phyloP scores from a whole-genome alignment of 208 protist species.

The Willaertia magna region DNA sequence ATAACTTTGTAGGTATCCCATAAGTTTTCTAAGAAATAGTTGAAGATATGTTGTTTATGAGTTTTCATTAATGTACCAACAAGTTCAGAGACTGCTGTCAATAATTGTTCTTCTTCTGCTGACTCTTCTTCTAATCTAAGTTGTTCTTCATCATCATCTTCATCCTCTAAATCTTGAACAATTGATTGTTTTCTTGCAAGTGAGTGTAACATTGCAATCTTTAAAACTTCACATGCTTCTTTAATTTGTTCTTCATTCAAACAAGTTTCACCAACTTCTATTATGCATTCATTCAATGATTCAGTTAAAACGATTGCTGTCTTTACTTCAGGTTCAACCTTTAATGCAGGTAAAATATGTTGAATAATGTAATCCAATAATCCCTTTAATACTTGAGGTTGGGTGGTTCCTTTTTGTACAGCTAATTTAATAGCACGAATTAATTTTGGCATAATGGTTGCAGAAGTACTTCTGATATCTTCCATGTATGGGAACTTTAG shows the following conservation, averaged over 20 bases:
- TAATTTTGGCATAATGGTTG: conserved; percentile 9
- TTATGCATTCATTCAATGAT: background rate
- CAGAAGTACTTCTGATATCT: conserved; percentile 22
- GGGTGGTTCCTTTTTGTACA: background rate
- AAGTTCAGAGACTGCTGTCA: background rate
- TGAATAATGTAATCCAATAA: background rate
- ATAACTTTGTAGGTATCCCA: background rate
- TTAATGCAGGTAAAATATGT: background rate
- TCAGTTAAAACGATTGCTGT: background rate
- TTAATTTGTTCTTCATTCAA: background rate
- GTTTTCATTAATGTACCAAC: background rate
- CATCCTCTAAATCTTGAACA: background rate
- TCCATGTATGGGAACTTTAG: conserved; percentile 54
- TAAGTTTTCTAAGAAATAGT: background rate
- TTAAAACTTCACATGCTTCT: background rate
- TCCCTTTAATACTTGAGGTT: background rate
- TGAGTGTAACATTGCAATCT: background rate
- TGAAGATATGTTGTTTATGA: background rate
- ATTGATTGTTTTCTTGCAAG: background rate
- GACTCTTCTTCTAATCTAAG: background rate
- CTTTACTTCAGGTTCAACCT: background rate
- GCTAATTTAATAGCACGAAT: background rate
- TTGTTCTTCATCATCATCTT: conserved; percentile 11
- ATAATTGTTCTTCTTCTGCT: background rate
- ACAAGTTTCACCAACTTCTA: background rate